A percentile compares a stretch with the other conserved stretches of the same genome.
Evolutionary conservation across 768 basidiomycete genomes (phyloP).

Genomic region (Strobilomyces dryophilus): DNA sequence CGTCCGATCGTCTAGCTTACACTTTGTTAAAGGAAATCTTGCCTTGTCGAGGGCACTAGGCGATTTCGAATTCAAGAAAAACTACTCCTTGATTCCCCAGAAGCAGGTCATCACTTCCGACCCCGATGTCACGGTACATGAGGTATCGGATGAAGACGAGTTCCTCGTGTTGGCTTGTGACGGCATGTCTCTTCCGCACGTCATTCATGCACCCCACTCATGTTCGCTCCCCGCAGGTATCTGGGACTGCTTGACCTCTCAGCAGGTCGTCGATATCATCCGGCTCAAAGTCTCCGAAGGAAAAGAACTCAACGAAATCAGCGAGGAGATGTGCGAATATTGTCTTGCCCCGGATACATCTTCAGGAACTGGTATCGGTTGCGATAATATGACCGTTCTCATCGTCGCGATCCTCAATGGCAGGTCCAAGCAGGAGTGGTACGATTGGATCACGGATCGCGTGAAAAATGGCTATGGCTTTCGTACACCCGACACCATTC

Average conservation of each 20-base stretch:
- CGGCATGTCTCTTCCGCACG: conserved; percentile 47
- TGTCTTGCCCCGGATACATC: conserved; percentile 93
- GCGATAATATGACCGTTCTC: conserved; percentile 98
- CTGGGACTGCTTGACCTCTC: conserved; percentile 95
- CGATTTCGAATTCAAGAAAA: conserved; percentile 99
- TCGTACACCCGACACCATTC: conserved; percentile 68
- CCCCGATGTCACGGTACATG: conserved; percentile 84
- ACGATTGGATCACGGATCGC: conserved; percentile 80
- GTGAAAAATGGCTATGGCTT: conserved; percentile 75
- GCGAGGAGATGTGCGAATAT: conserved; percentile 85
- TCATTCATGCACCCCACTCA: neutral
- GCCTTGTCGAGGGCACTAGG: conserved; percentile 93
- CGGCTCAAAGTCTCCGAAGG: conserved; percentile 78
- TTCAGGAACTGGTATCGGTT: conserved; percentile 89
- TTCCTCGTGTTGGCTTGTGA: conserved; percentile 97
- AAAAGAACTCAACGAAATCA: conserved; percentile 75
- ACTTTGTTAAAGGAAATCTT: conserved; percentile 67
- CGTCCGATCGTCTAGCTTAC: neutral
- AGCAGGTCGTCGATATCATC: conserved; percentile 88
- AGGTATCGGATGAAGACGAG: conserved; percentile 86
- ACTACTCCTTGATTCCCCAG: conserved; percentile 73
- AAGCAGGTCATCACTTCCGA: conserved; percentile 93
- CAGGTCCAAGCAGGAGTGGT: conserved; percentile 90
- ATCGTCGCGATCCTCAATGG: conserved; percentile 86
- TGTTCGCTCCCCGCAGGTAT: conserved; percentile 58